These are phyloP conservation scores for Aspergillus sp. DNA, from an alignment of 2,329 filamentous ascomycete genomes.

Conservation along the genomic window DNA sequence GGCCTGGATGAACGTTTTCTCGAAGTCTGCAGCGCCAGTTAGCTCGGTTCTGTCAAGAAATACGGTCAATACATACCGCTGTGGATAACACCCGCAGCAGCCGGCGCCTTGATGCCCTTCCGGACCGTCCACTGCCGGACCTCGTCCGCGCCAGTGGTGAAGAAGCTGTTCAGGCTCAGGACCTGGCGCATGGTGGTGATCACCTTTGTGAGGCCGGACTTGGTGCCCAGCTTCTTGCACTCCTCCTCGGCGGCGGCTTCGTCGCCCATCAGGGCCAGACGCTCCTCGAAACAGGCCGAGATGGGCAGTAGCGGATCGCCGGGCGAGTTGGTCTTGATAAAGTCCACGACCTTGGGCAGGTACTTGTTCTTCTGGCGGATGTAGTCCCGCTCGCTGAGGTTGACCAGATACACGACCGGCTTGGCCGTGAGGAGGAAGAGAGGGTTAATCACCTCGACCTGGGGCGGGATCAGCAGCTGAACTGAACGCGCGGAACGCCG, in stretches of 20 bases:
- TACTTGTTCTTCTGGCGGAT: conserved; percentile 99
- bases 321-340: conserved; percentile 82
- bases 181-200: conserved; percentile 87
- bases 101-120: conserved; percentile 91
- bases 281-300: conserved; percentile 87
- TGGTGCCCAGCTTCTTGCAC: conserved; percentile 76
- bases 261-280: conserved; percentile 68
- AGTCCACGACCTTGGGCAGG: conserved; percentile 82
- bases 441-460: conserved; percentile 98
- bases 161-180: conserved; percentile 87
- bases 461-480: conserved; percentile 14
- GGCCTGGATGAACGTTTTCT: conserved; percentile 98
- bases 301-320: conserved; percentile 90
- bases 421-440: conserved; percentile 92
- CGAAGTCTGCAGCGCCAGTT: conserved; percentile 56
- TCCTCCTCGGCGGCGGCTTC: conserved; percentile 73
- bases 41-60: conserved; percentile 1
- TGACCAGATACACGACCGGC: conserved; percentile 93
- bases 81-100: conserved; percentile 96
- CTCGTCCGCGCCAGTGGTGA: conserved; percentile 92
- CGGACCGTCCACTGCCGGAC: conserved; percentile 98
- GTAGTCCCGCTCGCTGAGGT: conserved; percentile 93
- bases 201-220: conserved; percentile 85
- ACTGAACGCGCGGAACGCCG: conserved; percentile 8
- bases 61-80: conserved; percentile 37